These are phyloP conservation scores for Rhynchospora pubera DNA, from an alignment of 176 grass and related monocot species.

Conservation along the genomic window DNA sequence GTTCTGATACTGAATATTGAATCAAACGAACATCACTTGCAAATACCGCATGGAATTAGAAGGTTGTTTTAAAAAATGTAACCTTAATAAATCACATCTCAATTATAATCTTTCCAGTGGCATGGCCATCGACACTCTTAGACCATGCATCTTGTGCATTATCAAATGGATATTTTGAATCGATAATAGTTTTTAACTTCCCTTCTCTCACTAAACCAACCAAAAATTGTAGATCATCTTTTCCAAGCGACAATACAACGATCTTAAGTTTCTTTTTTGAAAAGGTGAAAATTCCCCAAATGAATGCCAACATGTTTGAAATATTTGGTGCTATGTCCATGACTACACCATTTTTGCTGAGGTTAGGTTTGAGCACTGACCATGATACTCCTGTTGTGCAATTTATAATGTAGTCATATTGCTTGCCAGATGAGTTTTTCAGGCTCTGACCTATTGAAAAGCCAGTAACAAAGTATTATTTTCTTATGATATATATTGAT, in stretches of 20 bases:
- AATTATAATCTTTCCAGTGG: conserved; percentile 70
- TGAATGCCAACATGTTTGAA: background rate
- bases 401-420: conserved; percentile 14
- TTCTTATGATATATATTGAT: too few relatives aligned
- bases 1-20: too few relatives aligned
- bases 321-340: background rate
- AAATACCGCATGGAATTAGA: too few relatives aligned
- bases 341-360: background rate
- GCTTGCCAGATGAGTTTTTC: conserved; percentile 2
- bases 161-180: background rate
- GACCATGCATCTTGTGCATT: conserved; percentile 34
- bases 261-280: conserved; percentile 1
- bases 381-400: background rate
- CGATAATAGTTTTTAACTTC: conserved; percentile 7
- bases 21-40: too few relatives aligned
- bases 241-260: background rate
- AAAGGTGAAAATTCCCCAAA: background rate
- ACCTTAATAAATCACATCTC: conserved; percentile 31
- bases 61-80: background rate
- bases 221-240: conserved; percentile 1
- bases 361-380: background rate
- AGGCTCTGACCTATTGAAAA: background rate
- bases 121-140: conserved; percentile 59
- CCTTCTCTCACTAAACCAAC: conserved; percentile 12
- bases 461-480: background rate